A percentile compares a stretch with the other conserved stretches of the same genome.
Conservation (phyloP, 768 basidiomycete genomes). For the Hygrophoropsis aurantiaca region DNA sequence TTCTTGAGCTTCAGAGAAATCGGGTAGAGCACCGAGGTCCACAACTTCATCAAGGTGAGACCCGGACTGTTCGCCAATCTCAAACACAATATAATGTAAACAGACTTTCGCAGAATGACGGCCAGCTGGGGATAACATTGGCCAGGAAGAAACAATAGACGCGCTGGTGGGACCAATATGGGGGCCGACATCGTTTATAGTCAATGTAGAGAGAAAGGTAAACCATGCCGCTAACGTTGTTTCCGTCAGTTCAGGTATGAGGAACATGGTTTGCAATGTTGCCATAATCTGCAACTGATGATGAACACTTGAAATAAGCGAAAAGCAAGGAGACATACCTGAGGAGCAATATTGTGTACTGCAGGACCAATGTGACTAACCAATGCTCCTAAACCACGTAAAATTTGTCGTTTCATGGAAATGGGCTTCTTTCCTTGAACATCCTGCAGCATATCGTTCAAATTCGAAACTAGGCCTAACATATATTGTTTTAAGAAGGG, state of each 20-base stretch:
- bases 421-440: slow-evolving; percentile 74
- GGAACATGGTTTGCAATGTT: slow-evolving; percentile 87
- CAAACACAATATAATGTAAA: slow-evolving; percentile 69
- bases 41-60: slow-evolving; percentile 74
- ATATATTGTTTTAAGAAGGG: slow-evolving; percentile 72
- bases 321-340: slow-evolving; percentile 50
- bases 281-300: slow-evolving; percentile 78
- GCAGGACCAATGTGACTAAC: slow-evolving; percentile 68
- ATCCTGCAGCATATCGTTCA: slow-evolving; percentile 88
- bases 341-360: slow-evolving; percentile 79
- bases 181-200: slow-evolving; percentile 70
- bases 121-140: slow-evolving; percentile 51
- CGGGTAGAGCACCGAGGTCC: slow-evolving; percentile 71
- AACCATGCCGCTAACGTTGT: slow-evolving; percentile 81
- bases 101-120: slow-evolving; percentile 55
- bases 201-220: slow-evolving; percentile 68
- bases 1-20: slow-evolving; percentile 46
- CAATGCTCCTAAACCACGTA: slow-evolving; percentile 76
- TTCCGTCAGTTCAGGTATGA: slow-evolving; percentile 70
- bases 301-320: neutral
- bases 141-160: slow-evolving; percentile 79
- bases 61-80: slow-evolving; percentile 54
- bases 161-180: slow-evolving; percentile 88
- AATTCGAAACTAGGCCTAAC: slow-evolving; percentile 79
- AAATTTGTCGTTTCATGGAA: slow-evolving; percentile 68